These are phyloP conservation scores for Umbelopsis sp. DNA, from an alignment of 192 early-diverging fungal genomes.

Conservation along the genomic window DNA sequence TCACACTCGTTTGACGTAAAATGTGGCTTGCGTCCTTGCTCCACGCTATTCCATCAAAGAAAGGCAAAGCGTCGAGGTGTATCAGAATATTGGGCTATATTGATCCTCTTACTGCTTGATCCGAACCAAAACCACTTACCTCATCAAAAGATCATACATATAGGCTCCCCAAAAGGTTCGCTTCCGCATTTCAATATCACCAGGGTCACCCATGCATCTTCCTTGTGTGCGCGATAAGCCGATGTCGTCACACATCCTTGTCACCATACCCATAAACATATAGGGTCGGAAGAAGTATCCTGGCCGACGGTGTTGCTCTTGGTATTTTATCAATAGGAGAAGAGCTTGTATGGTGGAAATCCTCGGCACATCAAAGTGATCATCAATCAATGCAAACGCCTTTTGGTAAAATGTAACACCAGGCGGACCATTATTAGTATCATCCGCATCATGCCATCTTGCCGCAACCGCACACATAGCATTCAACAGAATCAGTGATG, in stretches of 20 bases:
- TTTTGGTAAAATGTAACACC: conserved; percentile 31
- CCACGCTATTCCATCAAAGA: conserved; percentile 14
- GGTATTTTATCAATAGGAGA: conserved; percentile 54
- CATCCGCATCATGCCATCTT: conserved; percentile 21
- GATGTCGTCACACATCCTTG: conserved; percentile 30
- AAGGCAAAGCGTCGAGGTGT: too few species aligned
- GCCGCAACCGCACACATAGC: conserved; percentile 56
- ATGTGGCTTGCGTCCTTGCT: conserved; percentile 28
- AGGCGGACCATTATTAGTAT: not conserved
- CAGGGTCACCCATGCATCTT: not conserved
- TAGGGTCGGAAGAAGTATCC: conserved; percentile 54
- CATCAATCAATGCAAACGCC: conserved; percentile 43
- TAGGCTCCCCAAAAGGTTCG: conserved; percentile 34
- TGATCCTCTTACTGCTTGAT: not conserved
- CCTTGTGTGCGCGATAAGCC: conserved; percentile 19
- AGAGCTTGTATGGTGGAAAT: conserved; percentile 55
- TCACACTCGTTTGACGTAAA: conserved; percentile 20
- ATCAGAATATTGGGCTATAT: not conserved
- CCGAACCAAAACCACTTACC: conserved; percentile 8
- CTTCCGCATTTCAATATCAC: conserved; percentile 28
- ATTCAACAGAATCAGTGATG: conserved; percentile 54
- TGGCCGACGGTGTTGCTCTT: conserved; percentile 44
- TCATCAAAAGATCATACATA: conserved; percentile 40
- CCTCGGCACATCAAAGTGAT: conserved; percentile 49
- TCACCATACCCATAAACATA: conserved; percentile 42